phyloP scores from a whole-genome alignment of 1,139 yeast species.

The Geotrichum bryndzae region DNA sequence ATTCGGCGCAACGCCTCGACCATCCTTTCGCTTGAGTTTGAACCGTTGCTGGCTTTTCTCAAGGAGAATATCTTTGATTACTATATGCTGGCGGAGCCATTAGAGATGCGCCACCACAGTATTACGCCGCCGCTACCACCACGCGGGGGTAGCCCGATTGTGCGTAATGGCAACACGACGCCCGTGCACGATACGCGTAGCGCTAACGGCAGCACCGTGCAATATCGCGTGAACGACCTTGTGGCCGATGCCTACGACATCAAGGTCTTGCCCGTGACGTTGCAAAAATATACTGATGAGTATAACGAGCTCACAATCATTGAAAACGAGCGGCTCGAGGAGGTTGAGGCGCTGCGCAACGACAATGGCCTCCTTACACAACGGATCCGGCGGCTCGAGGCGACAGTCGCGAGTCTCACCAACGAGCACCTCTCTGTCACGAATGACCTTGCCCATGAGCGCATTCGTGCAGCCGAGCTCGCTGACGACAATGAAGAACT shows the following conservation, averaged over 20 bases:
- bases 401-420: slow-evolving; percentile 59
- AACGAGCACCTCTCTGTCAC: slow-evolving; percentile 75
- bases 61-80: slow-evolving; percentile 73
- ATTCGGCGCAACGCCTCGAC: slow-evolving; percentile 60
- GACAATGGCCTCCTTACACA: slow-evolving; percentile 69
- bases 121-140: slow-evolving; percentile 4
- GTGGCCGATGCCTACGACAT: slow-evolving; percentile 76
- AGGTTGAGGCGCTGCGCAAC: slow-evolving; percentile 57
- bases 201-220: slow-evolving; percentile 19
- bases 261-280: slow-evolving; percentile 62
- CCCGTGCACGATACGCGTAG: not conserved
- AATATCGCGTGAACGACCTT: slow-evolving; percentile 61
- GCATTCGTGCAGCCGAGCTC: slow-evolving; percentile 59
- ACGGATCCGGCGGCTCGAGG: slow-evolving; percentile 69
- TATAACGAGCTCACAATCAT: slow-evolving; percentile 63
- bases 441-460: slow-evolving; percentile 62
- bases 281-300: slow-evolving; percentile 66
- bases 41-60: slow-evolving; percentile 63
- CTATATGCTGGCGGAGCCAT: slow-evolving; percentile 42
- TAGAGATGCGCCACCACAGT: not conserved
- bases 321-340: slow-evolving; percentile 63
- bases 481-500: slow-evolving; percentile 59
- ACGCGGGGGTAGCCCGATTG: slow-evolving; percentile 10
- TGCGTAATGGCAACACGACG: slow-evolving; percentile 13
- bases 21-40: slow-evolving; percentile 62